Conservation (phyloP, 2,329 filamentous ascomycete genomes). For the Arachnomyces sp. region DNA sequence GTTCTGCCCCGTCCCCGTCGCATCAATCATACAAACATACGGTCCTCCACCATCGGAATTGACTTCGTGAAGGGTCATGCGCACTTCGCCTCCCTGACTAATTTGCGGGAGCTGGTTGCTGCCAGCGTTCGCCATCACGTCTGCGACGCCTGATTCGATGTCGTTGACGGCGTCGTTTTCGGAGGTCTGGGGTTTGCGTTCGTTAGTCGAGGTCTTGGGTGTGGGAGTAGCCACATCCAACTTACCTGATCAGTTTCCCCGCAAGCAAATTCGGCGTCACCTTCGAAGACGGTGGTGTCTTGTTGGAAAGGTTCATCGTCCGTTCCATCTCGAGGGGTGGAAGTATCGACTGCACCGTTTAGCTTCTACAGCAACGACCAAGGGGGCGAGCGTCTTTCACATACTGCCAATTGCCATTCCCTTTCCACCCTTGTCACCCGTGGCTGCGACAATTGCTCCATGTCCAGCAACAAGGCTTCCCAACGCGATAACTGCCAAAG, state of each 20-base stretch:
- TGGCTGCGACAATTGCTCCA: constrained; percentile 51
- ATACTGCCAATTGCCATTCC: constrained; percentile 39
- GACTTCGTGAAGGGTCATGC: constrained; percentile 60
- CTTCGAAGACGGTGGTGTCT: constrained; percentile 55
- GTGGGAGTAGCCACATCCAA: background rate
- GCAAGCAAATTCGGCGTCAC: constrained; percentile 43
- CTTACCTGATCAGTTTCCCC: constrained; percentile 47
- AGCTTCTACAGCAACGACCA: background rate
- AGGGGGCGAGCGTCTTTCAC: constrained; percentile 33
- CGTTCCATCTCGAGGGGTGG: constrained; percentile 55
- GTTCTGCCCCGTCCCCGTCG: constrained; percentile 47
- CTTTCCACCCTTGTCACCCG: constrained; percentile 49
- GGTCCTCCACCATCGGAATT: constrained; percentile 59
- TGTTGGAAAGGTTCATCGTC: constrained; percentile 54
- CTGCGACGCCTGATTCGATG: constrained; percentile 47
- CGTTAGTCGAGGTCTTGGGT: background rate
- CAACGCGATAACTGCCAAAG: constrained; percentile 44
- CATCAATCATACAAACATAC: constrained; percentile 57
- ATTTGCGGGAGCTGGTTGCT: constrained; percentile 49
- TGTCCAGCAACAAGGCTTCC: constrained; percentile 53
- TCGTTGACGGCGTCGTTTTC: constrained; percentile 45
- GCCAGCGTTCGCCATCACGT: constrained; percentile 52
- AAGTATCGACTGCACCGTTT: constrained; percentile 36
- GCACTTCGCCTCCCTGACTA: constrained; percentile 46
- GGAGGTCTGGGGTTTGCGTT: background rate